Conservation (phyloP, 768 basidiomycete species). For the Fistulinella prunicolor region DNA sequence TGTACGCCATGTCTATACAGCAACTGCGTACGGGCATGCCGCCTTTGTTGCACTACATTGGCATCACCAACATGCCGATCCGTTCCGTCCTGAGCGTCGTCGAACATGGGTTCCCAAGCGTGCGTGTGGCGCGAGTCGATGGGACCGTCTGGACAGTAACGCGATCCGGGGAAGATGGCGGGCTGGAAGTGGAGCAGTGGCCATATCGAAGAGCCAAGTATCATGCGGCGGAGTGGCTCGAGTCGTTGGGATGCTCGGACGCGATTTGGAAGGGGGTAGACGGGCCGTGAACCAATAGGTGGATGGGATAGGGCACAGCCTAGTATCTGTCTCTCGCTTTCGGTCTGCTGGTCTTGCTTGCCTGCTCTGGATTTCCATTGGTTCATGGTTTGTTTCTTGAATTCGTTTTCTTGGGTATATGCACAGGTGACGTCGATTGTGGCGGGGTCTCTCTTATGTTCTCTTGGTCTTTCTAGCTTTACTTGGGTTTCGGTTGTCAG, state of each 20-base stretch:
- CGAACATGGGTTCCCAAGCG: constrained; percentile 61
- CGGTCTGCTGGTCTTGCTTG: too few species aligned
- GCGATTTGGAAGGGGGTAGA: constrained; percentile 36
- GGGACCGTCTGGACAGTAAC: constrained; percentile 53
- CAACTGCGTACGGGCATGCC: constrained; percentile 62
- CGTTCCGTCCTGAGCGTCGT: constrained; percentile 42
- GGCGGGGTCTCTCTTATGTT: too few species aligned
- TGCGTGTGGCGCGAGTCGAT: constrained; percentile 49
- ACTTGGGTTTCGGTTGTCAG: too few species aligned
- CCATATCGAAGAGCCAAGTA: constrained; percentile 50
- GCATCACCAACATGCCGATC: constrained; percentile 48
- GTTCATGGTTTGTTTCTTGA: too few species aligned
- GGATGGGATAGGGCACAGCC: too few species aligned
- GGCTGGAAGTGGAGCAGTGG: constrained; percentile 47
- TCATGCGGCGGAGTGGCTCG: constrained; percentile 59
- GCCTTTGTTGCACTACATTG: constrained; percentile 50
- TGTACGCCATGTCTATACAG: too few species aligned
- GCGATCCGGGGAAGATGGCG: constrained; percentile 25
- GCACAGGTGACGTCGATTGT: too few species aligned
- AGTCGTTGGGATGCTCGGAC: constrained; percentile 61
- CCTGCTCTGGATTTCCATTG: too few species aligned
- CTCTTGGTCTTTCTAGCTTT: too few species aligned
- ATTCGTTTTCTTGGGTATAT: too few species aligned
- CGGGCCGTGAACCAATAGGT: too few species aligned
- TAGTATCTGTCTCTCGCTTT: too few species aligned